These are phyloP conservation scores for Ophiostoma himal-ulmi DNA, from an alignment of 2,329 filamentous ascomycete genomes.

Conservation along the genomic window DNA sequence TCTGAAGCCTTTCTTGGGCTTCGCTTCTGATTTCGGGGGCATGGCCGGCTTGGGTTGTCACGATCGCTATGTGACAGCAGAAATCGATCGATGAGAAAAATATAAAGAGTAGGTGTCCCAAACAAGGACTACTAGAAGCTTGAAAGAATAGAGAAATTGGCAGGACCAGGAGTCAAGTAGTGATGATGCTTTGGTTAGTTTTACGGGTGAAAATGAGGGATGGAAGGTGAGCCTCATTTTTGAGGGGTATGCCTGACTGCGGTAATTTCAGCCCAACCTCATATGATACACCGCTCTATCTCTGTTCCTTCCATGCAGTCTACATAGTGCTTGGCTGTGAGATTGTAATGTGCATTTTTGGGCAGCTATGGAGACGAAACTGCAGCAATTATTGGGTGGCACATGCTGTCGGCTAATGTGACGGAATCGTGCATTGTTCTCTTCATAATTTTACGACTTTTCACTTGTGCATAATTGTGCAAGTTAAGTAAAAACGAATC, in stretches of 20 bases:
- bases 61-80: not conserved
- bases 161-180: no score
- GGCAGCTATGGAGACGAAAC: not conserved
- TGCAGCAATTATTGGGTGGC: not conserved
- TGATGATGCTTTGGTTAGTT: not conserved
- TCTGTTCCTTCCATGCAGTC: not conserved
- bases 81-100: not conserved
- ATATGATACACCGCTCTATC: not conserved
- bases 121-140: no score
- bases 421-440: not conserved
- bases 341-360: not conserved
- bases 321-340: not conserved
- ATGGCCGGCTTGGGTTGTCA: not conserved
- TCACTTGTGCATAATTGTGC: not conserved
- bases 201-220: not conserved
- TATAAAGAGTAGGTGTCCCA: no score
- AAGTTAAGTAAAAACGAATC: not conserved
- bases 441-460: not conserved
- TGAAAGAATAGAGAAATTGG: no score
- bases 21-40: not conserved
- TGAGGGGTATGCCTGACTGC: not conserved
- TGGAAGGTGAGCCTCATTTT: not conserved
- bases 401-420: not conserved
- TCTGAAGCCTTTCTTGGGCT: not conserved
- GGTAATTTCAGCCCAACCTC: not conserved